Evolutionary conservation across 495 filamentous ascomycete species (phyloP).

Genomic region (Cetradonia linearis): DNA sequence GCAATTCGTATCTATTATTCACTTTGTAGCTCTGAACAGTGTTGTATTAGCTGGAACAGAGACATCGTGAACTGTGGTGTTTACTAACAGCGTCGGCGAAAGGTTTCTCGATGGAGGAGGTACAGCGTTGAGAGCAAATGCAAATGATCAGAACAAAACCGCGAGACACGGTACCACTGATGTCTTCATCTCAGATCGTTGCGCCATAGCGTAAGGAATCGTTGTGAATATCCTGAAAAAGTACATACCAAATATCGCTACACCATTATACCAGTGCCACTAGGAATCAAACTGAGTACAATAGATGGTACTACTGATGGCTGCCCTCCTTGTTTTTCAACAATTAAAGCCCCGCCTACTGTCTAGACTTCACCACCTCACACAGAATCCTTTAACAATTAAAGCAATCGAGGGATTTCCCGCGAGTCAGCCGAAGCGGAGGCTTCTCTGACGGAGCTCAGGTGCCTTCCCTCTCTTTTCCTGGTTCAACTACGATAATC

Average conservation of each 20-base stretch:
- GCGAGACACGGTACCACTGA: not conserved
- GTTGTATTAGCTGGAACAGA: conserved; percentile 1
- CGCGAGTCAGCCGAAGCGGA: too few species aligned
- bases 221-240: not conserved
- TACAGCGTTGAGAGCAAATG: not conserved
- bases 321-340: too few species aligned
- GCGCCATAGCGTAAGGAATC: not conserved
- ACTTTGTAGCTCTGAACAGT: not conserved
- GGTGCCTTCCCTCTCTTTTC: too few species aligned
- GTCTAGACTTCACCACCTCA: too few species aligned
- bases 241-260: too few species aligned
- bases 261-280: too few species aligned
- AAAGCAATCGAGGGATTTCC: too few species aligned
- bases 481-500: too few species aligned
- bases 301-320: not conserved
- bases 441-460: too few species aligned
- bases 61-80: not conserved
- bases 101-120: not conserved
- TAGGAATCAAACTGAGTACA: not conserved
- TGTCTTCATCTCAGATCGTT: not conserved
- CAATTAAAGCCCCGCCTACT: too few species aligned
- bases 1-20: not conserved
- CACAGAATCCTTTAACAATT: too few species aligned
- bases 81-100: not conserved
- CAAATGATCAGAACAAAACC: not conserved